phyloP scores from a whole-genome alignment of 1,284 basidiomycete species.

The Microbotryomycetes sp. region DNA sequence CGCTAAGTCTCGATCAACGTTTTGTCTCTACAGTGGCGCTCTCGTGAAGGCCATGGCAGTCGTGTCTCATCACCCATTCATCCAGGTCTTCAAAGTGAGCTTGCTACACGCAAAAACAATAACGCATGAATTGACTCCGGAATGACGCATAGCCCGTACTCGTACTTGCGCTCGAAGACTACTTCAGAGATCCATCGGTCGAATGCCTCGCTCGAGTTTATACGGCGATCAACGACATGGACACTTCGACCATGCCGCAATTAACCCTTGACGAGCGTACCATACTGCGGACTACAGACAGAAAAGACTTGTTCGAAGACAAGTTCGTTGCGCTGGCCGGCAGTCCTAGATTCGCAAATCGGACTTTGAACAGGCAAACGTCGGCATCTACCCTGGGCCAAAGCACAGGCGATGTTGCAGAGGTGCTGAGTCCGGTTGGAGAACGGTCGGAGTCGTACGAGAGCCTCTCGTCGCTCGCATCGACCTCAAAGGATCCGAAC shows the following conservation, averaged over 20 bases:
- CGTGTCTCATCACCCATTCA: slow-evolving; percentile 88
- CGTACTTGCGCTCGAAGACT: slow-evolving; percentile 89
- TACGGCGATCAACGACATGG: slow-evolving; percentile 86
- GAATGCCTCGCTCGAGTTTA: slow-evolving; percentile 81
- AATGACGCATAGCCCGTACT: slow-evolving; percentile 71
- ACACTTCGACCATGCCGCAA: slow-evolving; percentile 68
- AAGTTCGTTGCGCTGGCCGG: slow-evolving; percentile 40
- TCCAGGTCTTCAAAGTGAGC: slow-evolving; percentile 90
- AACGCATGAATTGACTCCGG: not conserved
- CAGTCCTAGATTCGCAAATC: not conserved
- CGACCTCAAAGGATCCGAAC: not conserved
- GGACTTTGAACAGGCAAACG: not conserved
- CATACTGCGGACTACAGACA: slow-evolving; percentile 78
- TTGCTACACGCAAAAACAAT: too few relatives aligned
- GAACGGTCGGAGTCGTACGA: slow-evolving; percentile 1
- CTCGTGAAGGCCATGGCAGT: slow-evolving; percentile 94
- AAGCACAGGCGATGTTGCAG: slow-evolving; percentile 1
- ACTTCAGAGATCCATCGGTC: slow-evolving; percentile 78
- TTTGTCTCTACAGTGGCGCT: slow-evolving; percentile 59
- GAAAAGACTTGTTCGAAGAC: slow-evolving; percentile 85
- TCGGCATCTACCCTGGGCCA: not conserved
- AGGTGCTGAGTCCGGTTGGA: slow-evolving; percentile 1
- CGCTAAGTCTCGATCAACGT: not conserved
- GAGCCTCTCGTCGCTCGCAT: slow-evolving; percentile 12
- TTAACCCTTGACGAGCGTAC: slow-evolving; percentile 76